Evolutionary conservation across 768 basidiomycete genomes (phyloP), one percentile per base, ranked within the genome.

Genomic region (Serendipita indica): DNA sequence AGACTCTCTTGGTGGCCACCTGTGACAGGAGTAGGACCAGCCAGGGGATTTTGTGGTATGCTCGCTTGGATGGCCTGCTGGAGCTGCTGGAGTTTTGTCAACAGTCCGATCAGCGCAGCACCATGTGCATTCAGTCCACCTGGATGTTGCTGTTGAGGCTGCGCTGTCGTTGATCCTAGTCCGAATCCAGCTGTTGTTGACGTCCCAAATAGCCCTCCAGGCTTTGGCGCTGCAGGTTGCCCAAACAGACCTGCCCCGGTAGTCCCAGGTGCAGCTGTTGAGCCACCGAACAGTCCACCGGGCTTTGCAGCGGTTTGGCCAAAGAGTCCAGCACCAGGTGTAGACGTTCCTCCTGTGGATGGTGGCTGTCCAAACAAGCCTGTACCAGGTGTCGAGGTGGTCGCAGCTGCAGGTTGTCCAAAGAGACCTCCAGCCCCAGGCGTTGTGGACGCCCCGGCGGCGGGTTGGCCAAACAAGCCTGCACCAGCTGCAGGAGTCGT

Each of bases 1-100:
- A 92, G 2, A 86, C 82, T 34, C 76, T 72, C 3, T 79, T 75
- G 58, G 89, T 76, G 0, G 66, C 72, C 65, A 86, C 81, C 18
- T 18, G 34, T 20, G 25, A 27, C 41, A 62, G 41, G 66, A 64
- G 16, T 65, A 34, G 16, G 39, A 56, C n/a, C 57, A n/a, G n/a
- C n/a, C 57, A 25, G 30, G 28, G 16, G 56, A 25, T 10, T 63
- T 57, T 30, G 60, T 57, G 59, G 65, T 63, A 62, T 66, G 64
- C 14, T 59, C n/a, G 41, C 58, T 33, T 57, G 68, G 64, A 54
- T 52, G 43, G 45, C 12, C 67, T 67, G 43, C 68, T 69, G 34
- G 66, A 30, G 46, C 61, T 63, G 61, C 39, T 64, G 14, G 58
- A 58, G 14, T 63, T 59, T 35, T 66, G 69, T 33, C 69, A 70